These are phyloP conservation scores for Puccinia hordei DNA, from an alignment of 1,284 basidiomycete species.

Conservation along the genomic window DNA sequence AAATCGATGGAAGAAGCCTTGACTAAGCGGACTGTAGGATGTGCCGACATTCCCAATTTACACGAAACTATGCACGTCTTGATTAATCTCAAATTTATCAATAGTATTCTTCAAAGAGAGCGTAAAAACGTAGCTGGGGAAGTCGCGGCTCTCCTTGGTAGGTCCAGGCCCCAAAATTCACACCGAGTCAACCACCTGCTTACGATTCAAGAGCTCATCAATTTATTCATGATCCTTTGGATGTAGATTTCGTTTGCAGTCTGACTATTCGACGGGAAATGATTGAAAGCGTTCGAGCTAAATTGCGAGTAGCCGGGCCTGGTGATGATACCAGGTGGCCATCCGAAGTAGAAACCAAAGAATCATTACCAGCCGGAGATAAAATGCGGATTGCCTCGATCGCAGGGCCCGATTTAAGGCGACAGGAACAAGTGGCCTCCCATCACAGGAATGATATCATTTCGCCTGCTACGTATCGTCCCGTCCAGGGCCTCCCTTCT, in stretches of 20 bases:
- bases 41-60: conserved; percentile 37
- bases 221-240: background rate
- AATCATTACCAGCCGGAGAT: conserved; percentile 52
- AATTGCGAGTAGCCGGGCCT: conserved; percentile 64
- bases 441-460: conserved; percentile 37
- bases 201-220: background rate
- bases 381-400: conserved; percentile 6
- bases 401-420: conserved; percentile 3
- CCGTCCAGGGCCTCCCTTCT: conserved; percentile 65
- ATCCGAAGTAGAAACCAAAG: conserved; percentile 58
- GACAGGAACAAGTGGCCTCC: conserved; percentile 15
- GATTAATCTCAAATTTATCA: conserved; percentile 45
- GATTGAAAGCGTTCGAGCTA: conserved; percentile 60
- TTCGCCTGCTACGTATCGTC: conserved; percentile 20
- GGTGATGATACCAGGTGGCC: conserved; percentile 57
- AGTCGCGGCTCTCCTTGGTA: conserved; percentile 46
- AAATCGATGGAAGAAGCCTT: conserved; percentile 38
- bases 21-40: conserved; percentile 32
- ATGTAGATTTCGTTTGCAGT: conserved; percentile 67
- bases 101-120: conserved; percentile 29
- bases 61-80: conserved; percentile 38
- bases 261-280: conserved; percentile 76
- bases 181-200: background rate
- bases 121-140: conserved; percentile 43
- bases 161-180: background rate